Evolutionary conservation across 78 protist species (phyloP).

Genomic region (Dictyostelium citrinum): DNA sequence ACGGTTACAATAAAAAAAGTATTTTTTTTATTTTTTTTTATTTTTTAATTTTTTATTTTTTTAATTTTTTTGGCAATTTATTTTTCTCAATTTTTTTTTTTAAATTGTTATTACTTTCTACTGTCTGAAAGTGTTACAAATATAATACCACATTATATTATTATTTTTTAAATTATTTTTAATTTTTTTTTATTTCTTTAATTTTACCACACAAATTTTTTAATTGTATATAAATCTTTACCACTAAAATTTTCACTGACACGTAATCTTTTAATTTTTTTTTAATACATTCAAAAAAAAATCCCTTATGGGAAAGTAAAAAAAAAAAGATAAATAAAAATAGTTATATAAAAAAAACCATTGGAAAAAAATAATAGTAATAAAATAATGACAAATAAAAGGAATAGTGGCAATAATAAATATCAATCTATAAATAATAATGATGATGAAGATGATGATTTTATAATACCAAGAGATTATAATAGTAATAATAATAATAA

Average conservation of each 20-base stretch:
- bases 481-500: neutral
- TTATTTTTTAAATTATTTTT: neutral
- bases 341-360: neutral
- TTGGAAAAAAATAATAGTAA: neutral
- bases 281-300: neutral
- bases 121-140: neutral
- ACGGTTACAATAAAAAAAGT: too few relatives aligned
- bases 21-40: too few relatives aligned
- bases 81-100: neutral
- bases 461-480: neutral
- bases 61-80: neutral
- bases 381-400: conserved; percentile 4
- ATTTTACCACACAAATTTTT: neutral
- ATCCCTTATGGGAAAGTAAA: neutral
- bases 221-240: neutral
- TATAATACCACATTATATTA: neutral
- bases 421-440: conserved; percentile 3
- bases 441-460: neutral
- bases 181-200: neutral
- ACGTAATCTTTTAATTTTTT: neutral
- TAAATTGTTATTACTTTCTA: neutral
- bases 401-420: neutral
- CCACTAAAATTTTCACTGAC: neutral
- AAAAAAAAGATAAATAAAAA: too few relatives aligned
- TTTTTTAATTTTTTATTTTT: too few relatives aligned